phyloP scores from a whole-genome alignment of 2,329 filamentous ascomycete genomes.

The Coniochaeta prunicola region DNA sequence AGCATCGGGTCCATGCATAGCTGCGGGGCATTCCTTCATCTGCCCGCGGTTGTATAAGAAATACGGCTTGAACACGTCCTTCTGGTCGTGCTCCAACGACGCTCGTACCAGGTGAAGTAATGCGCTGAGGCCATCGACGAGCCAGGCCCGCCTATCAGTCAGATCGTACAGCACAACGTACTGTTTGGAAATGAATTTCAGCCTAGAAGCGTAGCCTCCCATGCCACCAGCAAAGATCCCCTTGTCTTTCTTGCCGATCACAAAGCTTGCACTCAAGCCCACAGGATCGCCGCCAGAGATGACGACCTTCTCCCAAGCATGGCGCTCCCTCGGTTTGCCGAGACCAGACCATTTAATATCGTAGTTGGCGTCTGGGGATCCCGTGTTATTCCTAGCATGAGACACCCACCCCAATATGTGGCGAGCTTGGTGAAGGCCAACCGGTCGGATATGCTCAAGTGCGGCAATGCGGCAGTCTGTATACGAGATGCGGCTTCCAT shows the following conservation, averaged over 20 bases:
- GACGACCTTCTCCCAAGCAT: conserved; percentile 16
- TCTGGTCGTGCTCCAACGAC: conserved; percentile 14
- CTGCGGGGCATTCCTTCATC: not conserved
- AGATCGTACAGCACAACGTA: conserved; percentile 18
- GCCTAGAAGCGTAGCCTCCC: conserved; percentile 15
- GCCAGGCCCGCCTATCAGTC: conserved; percentile 21
- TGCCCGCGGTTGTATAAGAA: conserved; percentile 11
- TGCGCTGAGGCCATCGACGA: conserved; percentile 26
- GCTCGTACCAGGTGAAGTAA: conserved; percentile 27
- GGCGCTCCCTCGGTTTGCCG: conserved; percentile 5
- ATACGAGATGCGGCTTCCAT: conserved; percentile 1
- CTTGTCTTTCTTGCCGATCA: conserved; percentile 18
- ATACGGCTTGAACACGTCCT: conserved; percentile 10
- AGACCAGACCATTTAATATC: conserved; percentile 12
- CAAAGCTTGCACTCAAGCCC: conserved; percentile 15
- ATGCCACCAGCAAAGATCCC: conserved; percentile 11
- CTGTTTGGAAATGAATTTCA: conserved; percentile 20
- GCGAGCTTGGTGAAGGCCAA: conserved; percentile 8
- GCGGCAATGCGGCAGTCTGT: not conserved
- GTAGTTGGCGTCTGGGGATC: conserved; percentile 12
- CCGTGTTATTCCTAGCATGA: conserved; percentile 15
- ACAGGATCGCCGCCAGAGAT: conserved; percentile 17
- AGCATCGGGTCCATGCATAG: not conserved
- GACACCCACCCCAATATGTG: conserved; percentile 27
- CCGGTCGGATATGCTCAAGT: conserved; percentile 1